Conservation (phyloP, 768 basidiomycete genomes). For the Auricularia heimuer region DNA sequence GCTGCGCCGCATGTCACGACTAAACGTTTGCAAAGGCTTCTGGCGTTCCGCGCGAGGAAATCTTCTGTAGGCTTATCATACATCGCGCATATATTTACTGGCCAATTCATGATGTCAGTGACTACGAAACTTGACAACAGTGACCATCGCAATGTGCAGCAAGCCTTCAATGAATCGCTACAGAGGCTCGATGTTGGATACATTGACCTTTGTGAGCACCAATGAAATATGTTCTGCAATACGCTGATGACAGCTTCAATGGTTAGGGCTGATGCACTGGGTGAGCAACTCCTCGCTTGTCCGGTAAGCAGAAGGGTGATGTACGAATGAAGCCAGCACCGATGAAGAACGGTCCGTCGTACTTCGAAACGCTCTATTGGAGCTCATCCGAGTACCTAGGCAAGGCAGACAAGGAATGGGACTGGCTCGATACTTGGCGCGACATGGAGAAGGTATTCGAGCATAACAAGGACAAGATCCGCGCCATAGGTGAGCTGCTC, state of each 20-base stretch:
- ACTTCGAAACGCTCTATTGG: neutral
- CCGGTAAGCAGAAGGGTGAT: conserved; percentile 4
- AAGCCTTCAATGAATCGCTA: conserved; percentile 59
- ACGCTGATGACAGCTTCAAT: neutral
- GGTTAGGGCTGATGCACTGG: conserved; percentile 62
- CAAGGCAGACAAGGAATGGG: conserved; percentile 46
- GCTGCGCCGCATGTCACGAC: neutral
- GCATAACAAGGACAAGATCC: conserved; percentile 57
- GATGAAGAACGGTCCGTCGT: neutral
- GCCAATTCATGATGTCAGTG: neutral
- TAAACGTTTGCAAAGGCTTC: conserved; percentile 30
- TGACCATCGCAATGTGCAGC: conserved; percentile 48
- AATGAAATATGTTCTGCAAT: conserved; percentile 7
- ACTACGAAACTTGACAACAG: conserved; percentile 54
- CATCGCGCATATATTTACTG: conserved; percentile 7
- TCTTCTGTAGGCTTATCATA: conserved; percentile 54
- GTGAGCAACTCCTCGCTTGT: conserved; percentile 43
- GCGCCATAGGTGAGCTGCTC: conserved; percentile 48
- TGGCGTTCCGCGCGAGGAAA: conserved; percentile 57
- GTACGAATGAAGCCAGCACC: neutral
- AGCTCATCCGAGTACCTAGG: neutral
- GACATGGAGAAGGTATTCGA: conserved; percentile 54
- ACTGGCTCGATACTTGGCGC: conserved; percentile 75
- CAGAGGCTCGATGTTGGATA: conserved; percentile 61
- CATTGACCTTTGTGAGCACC: conserved; percentile 60